These are phyloP conservation scores for Tribonema minus DNA, from an alignment of 108 stramenopile species.

Conservation along the genomic window DNA sequence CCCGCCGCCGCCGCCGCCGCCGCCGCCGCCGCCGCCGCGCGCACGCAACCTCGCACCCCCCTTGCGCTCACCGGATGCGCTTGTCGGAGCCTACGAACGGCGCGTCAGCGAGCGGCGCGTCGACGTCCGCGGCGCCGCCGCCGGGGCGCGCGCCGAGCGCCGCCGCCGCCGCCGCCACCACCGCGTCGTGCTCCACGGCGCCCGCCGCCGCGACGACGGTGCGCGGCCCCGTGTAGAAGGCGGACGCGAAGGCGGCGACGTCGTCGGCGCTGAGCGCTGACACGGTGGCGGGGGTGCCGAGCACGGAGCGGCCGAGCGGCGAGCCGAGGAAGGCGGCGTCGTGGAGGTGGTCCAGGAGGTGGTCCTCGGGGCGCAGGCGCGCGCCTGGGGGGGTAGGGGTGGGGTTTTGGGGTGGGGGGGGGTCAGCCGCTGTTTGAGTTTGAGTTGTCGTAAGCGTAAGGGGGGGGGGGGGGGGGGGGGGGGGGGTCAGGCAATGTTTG, in stretches of 20 bases:
- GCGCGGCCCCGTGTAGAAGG: constrained; percentile 87
- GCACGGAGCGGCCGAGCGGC: constrained; percentile 84
- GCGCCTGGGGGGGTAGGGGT: not conserved
- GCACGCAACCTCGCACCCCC: too few relatives aligned
- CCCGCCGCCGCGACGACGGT: constrained; percentile 97
- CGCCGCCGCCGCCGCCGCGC: too few relatives aligned
- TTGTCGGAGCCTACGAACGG: constrained; percentile 90
- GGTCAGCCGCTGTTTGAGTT: not conserved
- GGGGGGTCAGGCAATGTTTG: not conserved
- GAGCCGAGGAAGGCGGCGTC: constrained; percentile 91
- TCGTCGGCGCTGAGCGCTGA: constrained; percentile 67
- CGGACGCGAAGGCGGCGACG: constrained; percentile 75
- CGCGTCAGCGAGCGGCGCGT: constrained; percentile 79
- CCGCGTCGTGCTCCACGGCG: constrained; percentile 74
- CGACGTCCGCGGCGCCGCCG: constrained; percentile 50
- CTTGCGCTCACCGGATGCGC: too few relatives aligned
- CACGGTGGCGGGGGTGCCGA: constrained; percentile 88
- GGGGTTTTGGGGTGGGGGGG: not conserved
- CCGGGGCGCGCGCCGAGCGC: constrained; percentile 66
- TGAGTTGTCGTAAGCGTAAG: not conserved
- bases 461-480: not conserved
- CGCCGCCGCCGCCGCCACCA: constrained; percentile 71
- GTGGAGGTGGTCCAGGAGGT: constrained; percentile 88
- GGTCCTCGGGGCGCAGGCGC: not conserved
- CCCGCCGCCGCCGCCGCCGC: too few relatives aligned